phyloP scores from a whole-genome alignment of 129 eudicot species.

The Escallonia herrerae region DNA sequence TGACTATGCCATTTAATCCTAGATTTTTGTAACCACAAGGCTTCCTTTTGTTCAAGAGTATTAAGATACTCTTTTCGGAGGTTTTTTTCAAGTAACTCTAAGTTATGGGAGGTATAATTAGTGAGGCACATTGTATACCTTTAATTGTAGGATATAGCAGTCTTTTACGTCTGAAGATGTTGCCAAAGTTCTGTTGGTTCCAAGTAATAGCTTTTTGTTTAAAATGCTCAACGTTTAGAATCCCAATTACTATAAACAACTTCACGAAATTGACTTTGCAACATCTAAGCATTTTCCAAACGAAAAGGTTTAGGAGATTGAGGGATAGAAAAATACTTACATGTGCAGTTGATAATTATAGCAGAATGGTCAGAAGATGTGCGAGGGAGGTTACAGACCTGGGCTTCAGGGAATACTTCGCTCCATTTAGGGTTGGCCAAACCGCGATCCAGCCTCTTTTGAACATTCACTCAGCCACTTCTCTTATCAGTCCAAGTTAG shows the following conservation, averaged over 20 bases:
- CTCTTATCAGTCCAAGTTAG: not conserved
- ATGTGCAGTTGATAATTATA: not conserved
- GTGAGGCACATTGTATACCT: not conserved
- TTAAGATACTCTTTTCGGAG: not conserved
- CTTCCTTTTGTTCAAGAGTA: not conserved
- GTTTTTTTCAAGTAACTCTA: too few species aligned
- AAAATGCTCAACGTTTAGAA: not conserved
- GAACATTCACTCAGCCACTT: not conserved
- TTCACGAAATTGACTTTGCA: not conserved
- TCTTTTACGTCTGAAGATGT: not conserved
- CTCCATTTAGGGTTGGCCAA: not conserved
- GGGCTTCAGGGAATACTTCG: not conserved
- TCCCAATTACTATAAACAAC: not conserved
- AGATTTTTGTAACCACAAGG: not conserved
- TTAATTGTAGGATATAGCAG: not conserved
- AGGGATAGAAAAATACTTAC: not conserved
- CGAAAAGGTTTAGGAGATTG: not conserved
- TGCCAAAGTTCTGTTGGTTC: not conserved
- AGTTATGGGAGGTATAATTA: not conserved
- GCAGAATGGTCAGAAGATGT: not conserved
- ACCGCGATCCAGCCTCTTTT: not conserved
- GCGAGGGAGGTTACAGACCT: not conserved
- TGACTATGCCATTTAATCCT: not conserved
- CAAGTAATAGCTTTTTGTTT: not conserved
- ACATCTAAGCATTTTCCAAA: not conserved